Evolutionary conservation across 2,329 filamentous ascomycete genomes (phyloP).

Genomic region (Talaromyces sp.): DNA sequence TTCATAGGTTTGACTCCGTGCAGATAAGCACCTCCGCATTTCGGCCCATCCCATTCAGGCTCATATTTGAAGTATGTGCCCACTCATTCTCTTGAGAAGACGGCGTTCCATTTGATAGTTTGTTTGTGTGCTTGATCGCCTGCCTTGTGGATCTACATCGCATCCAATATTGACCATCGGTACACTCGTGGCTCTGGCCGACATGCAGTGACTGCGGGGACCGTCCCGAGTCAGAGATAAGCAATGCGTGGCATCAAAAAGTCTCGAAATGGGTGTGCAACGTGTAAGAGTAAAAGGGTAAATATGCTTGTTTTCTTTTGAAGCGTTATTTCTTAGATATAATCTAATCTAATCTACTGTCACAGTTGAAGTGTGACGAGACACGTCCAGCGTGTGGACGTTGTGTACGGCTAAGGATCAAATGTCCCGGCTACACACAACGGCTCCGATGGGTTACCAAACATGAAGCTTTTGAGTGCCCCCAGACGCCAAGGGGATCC

Average conservation of each 20-base stretch:
- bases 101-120: not conserved
- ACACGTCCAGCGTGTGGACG: conserved; percentile 38
- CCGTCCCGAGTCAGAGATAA: not conserved
- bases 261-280: conserved; percentile 41
- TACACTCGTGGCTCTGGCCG: not conserved
- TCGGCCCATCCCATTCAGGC: not conserved
- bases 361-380: conserved; percentile 41
- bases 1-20: not conserved
- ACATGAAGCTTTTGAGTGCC: conserved; percentile 24
- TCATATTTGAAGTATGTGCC: not conserved
- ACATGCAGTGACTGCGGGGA: not conserved
- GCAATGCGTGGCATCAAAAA: conserved; percentile 41
- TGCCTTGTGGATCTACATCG: not conserved
- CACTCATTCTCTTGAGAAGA: not conserved
- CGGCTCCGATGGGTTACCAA: conserved; percentile 39
- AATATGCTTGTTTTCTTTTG: too few relatives aligned
- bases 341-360: not conserved
- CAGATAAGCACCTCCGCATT: not conserved
- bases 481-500: conserved; percentile 11
- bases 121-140: not conserved
- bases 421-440: conserved; percentile 38
- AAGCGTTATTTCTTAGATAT: too few relatives aligned
- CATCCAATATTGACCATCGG: too few relatives aligned
- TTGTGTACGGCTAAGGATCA: conserved; percentile 37
- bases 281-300: conserved; percentile 42